Percentiles rank a stretch among this genome's conserved stretches.
Conservation (phyloP, 345 rosid species). For the Barbarea vulgaris region DNA sequence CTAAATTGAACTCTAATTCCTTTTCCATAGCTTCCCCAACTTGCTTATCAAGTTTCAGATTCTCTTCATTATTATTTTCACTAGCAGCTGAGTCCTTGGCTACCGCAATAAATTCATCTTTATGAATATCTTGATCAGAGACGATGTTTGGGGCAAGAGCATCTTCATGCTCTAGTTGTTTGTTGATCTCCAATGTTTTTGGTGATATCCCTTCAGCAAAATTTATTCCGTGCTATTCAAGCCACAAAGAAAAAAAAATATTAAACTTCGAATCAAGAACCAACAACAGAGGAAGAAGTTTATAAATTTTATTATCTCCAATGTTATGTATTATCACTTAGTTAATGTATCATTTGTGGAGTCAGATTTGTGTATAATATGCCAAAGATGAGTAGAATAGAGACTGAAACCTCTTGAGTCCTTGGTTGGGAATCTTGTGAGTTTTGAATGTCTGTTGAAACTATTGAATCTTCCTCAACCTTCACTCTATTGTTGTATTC, state of each 20-base stretch:
- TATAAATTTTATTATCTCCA: neutral
- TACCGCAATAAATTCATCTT: neutral
- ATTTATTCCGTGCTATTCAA: neutral
- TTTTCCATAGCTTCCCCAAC: constrained; percentile 10
- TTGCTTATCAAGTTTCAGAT: constrained; percentile 2
- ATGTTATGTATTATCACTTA: neutral
- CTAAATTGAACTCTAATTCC: neutral
- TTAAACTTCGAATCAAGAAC: constrained; percentile 10
- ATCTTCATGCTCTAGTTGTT: constrained; percentile 18
- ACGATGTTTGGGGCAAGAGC: neutral
- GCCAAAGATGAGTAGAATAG: constrained; percentile 2
- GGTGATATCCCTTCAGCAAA: constrained; percentile 21
- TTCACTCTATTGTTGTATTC: neutral
- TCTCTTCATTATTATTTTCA: neutral
- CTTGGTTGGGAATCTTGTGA: constrained; percentile 30
- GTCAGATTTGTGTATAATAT: neutral
- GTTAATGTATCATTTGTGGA: neutral
- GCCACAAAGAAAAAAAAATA: neutral
- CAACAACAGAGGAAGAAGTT: neutral
- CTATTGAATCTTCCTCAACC: constrained; percentile 9
- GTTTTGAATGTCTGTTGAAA: neutral
- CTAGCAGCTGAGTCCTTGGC: constrained; percentile 3
- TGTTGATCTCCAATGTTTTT: constrained; percentile 2
- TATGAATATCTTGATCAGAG: neutral
- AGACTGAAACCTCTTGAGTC: constrained; percentile 28